phyloP scores from a whole-genome alignment of 345 rosid species.

The Citrus reticulata region DNA sequence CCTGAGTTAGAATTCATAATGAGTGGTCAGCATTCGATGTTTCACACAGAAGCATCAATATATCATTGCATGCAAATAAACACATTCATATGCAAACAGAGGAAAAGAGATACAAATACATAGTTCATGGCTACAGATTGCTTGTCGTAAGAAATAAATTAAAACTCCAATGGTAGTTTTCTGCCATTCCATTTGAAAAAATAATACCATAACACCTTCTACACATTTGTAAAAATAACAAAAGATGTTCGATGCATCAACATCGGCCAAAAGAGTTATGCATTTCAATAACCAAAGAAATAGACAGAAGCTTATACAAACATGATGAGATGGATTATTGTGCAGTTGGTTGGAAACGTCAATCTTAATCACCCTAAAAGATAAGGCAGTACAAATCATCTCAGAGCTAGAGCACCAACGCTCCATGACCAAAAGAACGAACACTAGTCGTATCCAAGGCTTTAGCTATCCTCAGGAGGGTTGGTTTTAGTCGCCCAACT shows the following conservation, averaged over 20 bases:
- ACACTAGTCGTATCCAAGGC: not conserved
- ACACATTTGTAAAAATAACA: not conserved
- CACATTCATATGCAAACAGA: not conserved
- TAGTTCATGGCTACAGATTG: not conserved
- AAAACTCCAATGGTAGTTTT: not conserved
- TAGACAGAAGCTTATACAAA: not conserved
- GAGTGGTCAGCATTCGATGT: slow-evolving; percentile 7
- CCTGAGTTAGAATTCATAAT: slow-evolving; percentile 37
- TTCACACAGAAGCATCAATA: not conserved
- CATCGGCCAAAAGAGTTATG: not conserved
- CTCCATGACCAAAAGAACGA: not conserved
- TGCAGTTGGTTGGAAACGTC: not conserved
- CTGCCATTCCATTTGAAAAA: not conserved
- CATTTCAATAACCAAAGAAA: not conserved
- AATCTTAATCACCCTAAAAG: not conserved
- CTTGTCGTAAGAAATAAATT: not conserved
- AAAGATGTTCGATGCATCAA: not conserved
- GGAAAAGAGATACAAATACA: not conserved
- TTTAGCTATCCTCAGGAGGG: not conserved
- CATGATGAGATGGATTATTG: not conserved
- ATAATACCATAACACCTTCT: not conserved
- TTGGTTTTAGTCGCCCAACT: not conserved
- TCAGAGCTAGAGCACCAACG: not conserved
- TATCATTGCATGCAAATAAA: not conserved
- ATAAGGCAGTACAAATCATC: not conserved